phyloP scores from a whole-genome alignment of 129 eudicot genomes.

The Flaveria ramosissima region DNA sequence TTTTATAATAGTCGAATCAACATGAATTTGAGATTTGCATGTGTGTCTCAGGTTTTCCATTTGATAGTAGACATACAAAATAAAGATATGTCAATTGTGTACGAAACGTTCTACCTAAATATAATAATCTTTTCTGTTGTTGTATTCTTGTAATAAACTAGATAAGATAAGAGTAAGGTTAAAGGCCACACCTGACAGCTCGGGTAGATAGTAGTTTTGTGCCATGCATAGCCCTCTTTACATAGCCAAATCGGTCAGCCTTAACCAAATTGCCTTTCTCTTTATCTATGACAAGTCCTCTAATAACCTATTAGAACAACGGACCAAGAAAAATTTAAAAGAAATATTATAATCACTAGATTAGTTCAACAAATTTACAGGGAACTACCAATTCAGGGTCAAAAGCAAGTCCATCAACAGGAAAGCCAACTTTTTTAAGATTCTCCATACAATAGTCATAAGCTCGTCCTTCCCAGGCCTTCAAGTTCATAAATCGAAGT shows the following conservation, averaged over 20 bases:
- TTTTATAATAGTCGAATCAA: conserved; percentile 1
- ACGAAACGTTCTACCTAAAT: not conserved
- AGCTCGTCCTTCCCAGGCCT: conserved; percentile 99
- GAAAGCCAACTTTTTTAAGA: conserved; percentile 77
- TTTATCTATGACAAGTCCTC: conserved; percentile 97
- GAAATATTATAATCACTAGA: conserved; percentile 4
- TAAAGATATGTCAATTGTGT: not conserved
- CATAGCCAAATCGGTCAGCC: conserved; percentile 97
- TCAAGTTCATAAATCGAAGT: conserved; percentile 29
- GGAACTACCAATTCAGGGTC: conserved; percentile 85
- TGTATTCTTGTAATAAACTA: not conserved
- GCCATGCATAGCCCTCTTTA: conserved; percentile 99
- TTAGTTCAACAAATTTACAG: not conserved
- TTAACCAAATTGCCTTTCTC: conserved; percentile 95
- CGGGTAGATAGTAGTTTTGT: conserved; percentile 85
- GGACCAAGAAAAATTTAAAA: conserved; percentile 6
- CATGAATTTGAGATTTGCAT: conserved; percentile 12
- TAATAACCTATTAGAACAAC: conserved; percentile 62
- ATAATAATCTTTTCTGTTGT: conserved; percentile 4
- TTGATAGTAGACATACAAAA: conserved; percentile 11
- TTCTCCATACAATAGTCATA: conserved; percentile 94
- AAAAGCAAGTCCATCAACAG: conserved; percentile 96
- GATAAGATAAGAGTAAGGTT: not conserved
- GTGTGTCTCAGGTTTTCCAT: conserved; percentile 16
- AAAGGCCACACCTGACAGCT: conserved; percentile 63